Percentiles rank a stretch among this genome's conserved stretches.
Conservation (phyloP, 2,329 filamentous ascomycete species). For the Lachnellula hyalina region DNA sequence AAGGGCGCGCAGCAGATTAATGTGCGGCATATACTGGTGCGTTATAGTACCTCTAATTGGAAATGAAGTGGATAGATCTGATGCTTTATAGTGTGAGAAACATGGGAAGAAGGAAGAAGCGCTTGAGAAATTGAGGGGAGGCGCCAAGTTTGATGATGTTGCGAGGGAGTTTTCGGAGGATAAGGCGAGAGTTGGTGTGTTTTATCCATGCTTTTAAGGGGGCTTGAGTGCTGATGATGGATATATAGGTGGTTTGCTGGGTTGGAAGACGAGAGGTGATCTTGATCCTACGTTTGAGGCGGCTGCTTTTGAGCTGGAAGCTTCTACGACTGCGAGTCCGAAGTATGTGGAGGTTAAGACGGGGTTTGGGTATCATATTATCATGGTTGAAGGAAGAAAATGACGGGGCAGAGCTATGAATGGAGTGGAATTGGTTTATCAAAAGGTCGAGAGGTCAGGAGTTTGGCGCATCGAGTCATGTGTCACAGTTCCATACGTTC, state of each 20-base stretch:
- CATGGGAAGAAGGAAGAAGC: conserved; percentile 75
- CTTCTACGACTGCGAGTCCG: conserved; percentile 58
- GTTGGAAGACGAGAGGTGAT: conserved; percentile 66
- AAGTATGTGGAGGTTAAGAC: conserved; percentile 69
- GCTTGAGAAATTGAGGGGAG: conserved; percentile 58
- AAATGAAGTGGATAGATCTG: not conserved
- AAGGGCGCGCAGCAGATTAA: conserved; percentile 66
- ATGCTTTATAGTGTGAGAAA: conserved; percentile 56
- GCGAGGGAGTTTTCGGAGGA: conserved; percentile 70
- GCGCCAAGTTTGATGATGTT: conserved; percentile 69
- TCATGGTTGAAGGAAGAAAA: conserved; percentile 56
- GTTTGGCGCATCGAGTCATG: not conserved
- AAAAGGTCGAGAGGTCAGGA: not conserved
- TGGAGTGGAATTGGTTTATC: not conserved
- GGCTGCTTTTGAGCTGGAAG: conserved; percentile 63
- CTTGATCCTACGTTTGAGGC: conserved; percentile 66
- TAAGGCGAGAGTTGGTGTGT: conserved; percentile 61
- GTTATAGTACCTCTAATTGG: conserved; percentile 7
- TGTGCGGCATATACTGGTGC: conserved; percentile 59
- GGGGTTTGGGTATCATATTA: conserved; percentile 70
- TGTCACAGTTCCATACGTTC: not conserved
- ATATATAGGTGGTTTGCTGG: conserved; percentile 58
- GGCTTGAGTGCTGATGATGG: not conserved
- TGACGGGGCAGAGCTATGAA: conserved; percentile 7
- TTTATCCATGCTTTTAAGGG: conserved; percentile 5